Conservation (phyloP, 2,329 filamentous ascomycete genomes). For the Hymenoscyphus infarciens region DNA sequence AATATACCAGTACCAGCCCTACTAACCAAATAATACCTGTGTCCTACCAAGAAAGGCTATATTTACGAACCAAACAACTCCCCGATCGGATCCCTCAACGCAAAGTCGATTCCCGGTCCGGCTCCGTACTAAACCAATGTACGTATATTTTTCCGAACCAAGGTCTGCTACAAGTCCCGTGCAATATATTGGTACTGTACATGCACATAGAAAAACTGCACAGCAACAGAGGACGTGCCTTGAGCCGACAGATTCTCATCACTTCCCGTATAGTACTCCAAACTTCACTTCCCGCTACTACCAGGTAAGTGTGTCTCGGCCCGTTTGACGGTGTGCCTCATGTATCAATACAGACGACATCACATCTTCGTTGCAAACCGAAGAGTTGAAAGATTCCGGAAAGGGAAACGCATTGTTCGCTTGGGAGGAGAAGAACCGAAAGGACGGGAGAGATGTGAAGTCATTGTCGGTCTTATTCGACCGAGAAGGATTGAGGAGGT, state of each 20-base stretch:
- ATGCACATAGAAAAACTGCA: background rate
- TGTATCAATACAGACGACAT: background rate
- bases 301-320: background rate
- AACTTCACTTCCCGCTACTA: background rate
- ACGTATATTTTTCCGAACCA: slow-evolving; percentile 1
- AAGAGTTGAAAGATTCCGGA: background rate
- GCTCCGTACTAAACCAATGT: background rate
- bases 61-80: background rate
- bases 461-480: background rate
- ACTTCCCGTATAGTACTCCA: background rate
- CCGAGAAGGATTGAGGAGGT: background rate
- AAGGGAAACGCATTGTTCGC: background rate
- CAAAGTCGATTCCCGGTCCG: background rate
- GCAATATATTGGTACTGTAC: background rate
- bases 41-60: background rate
- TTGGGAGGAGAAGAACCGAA: background rate
- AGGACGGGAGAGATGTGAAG: background rate
- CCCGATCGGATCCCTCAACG: background rate
- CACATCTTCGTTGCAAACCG: slow-evolving; percentile 1
- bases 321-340: background rate
- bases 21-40: background rate
- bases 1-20: background rate
- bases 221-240: background rate
- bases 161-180: background rate
- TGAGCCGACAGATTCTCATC: background rate